A percentile compares a stretch with the other conserved stretches of the same genome.
phyloP scores from a whole-genome alignment of 805 yeast genomes.

The Alloascoidea hylecoeti region DNA sequence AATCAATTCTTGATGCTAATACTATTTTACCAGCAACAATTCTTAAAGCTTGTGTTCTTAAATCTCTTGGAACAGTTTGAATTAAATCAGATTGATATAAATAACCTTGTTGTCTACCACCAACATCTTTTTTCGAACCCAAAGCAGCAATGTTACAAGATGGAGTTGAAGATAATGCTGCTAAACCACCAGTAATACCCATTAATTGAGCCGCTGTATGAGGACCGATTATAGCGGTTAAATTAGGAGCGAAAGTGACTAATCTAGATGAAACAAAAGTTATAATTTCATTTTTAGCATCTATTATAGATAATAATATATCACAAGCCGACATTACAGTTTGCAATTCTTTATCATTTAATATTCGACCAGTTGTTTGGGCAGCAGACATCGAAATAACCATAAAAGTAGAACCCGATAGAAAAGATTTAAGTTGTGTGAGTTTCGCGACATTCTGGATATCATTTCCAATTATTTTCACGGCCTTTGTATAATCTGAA shows the following conservation, averaged over 20 bases:
- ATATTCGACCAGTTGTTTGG: constrained; percentile 22
- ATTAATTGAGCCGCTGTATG: constrained; percentile 61
- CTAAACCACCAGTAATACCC: constrained; percentile 54
- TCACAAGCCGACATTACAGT: constrained; percentile 30
- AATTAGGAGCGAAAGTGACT: constrained; percentile 62
- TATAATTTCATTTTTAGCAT: constrained; percentile 28
- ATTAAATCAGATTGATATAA: constrained; percentile 47
- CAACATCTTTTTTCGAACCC: constrained; percentile 38
- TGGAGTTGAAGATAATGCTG: constrained; percentile 53
- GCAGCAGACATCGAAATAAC: constrained; percentile 65
- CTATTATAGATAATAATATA: constrained; percentile 29
- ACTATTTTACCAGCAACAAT: constrained; percentile 68
- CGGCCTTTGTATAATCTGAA: constrained; percentile 40
- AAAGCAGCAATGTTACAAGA: constrained; percentile 74
- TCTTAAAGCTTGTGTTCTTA: constrained; percentile 57
- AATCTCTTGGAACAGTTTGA: constrained; percentile 40
- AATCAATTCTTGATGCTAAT: constrained; percentile 75
- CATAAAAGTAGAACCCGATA: constrained; percentile 53
- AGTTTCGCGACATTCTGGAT: constrained; percentile 16
- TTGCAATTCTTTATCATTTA: constrained; percentile 20
- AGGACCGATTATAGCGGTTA: constrained; percentile 59
- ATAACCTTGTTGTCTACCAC: constrained; percentile 54
- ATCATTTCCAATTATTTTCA: constrained; percentile 36
- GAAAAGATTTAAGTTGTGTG: constrained; percentile 21
- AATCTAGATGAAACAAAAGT: constrained; percentile 42